These are phyloP conservation scores for Quercus variabilis DNA, from an alignment of 306 rosid genomes.

Conservation along the genomic window DNA sequence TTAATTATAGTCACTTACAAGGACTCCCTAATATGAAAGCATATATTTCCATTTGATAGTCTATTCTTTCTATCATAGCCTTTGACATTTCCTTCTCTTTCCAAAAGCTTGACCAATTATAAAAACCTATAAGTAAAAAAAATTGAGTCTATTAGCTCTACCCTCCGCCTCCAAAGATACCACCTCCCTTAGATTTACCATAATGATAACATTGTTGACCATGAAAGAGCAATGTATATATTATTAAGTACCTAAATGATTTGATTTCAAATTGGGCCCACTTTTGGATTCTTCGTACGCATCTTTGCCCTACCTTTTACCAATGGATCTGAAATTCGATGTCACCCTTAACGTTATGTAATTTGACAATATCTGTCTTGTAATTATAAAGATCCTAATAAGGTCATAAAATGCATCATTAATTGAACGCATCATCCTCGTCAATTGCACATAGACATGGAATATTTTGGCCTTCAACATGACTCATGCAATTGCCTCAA, in stretches of 20 bases:
- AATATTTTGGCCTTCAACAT: no score
- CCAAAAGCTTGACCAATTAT: not conserved
- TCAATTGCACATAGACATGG: no score
- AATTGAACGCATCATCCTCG: no score
- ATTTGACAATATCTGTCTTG: not conserved
- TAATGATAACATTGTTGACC: not conserved
- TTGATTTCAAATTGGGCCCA: constrained; percentile 6
- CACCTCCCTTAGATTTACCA: not conserved
- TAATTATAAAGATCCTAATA: not conserved
- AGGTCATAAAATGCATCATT: not conserved
- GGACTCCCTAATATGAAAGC: no score
- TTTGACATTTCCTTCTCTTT: not conserved
- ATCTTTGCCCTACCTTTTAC: not conserved
- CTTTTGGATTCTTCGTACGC: constrained; percentile 3
- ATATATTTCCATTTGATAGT: not conserved
- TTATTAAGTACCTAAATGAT: not conserved
- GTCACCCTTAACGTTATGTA: constrained; percentile 6
- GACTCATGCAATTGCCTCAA: no score
- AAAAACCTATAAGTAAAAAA: not conserved
- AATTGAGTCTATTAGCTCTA: not conserved
- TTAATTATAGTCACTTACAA: no score
- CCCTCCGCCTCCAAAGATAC: not conserved
- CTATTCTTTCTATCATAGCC: not conserved
- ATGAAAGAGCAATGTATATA: not conserved
- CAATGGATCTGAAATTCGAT: not conserved